A percentile compares a stretch with the other conserved stretches of the same genome.
phyloP scores from a whole-genome alignment of 257 asterid species.

The Cinchona pubescens region DNA sequence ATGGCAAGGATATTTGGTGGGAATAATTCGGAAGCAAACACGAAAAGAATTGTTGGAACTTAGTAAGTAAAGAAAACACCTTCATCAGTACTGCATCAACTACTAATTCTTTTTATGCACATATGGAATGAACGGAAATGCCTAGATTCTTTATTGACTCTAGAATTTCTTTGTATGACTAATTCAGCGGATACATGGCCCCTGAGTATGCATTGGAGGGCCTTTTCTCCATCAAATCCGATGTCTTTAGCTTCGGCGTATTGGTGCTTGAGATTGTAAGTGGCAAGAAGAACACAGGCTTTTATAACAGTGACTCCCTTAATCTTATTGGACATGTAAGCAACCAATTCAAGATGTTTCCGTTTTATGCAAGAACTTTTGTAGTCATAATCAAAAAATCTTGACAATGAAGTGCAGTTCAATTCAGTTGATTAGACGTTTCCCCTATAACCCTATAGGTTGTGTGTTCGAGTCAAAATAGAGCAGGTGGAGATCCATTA shows the following conservation, averaged over 20 bases:
- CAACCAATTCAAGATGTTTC: background rate
- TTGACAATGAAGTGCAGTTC: too few species aligned
- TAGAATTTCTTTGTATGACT: background rate
- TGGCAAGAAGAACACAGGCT: constrained; percentile 49
- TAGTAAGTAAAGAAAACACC: constrained; percentile 26
- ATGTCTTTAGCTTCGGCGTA: constrained; percentile 47
- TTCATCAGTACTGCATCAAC: background rate
- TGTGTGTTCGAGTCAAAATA: too few species aligned
- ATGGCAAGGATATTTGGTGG: constrained; percentile 44
- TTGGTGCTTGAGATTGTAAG: constrained; percentile 48
- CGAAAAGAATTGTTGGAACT: constrained; percentile 44
- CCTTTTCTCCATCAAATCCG: constrained; percentile 38
- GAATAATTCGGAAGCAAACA: constrained; percentile 25
- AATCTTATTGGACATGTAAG: constrained; percentile 44
- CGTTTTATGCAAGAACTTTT: background rate
- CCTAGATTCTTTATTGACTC: background rate
- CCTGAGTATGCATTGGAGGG: constrained; percentile 53
- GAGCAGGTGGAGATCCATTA: too few species aligned
- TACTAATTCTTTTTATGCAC: background rate
- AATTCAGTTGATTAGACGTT: too few species aligned
- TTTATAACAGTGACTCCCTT: constrained; percentile 28
- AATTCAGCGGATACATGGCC: constrained; percentile 44
- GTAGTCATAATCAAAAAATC: background rate
- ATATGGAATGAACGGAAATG: background rate
- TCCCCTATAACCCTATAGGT: too few species aligned